Evolutionary conservation across 345 rosid genomes (phyloP).

Genomic region (Lepidium aucheri): DNA sequence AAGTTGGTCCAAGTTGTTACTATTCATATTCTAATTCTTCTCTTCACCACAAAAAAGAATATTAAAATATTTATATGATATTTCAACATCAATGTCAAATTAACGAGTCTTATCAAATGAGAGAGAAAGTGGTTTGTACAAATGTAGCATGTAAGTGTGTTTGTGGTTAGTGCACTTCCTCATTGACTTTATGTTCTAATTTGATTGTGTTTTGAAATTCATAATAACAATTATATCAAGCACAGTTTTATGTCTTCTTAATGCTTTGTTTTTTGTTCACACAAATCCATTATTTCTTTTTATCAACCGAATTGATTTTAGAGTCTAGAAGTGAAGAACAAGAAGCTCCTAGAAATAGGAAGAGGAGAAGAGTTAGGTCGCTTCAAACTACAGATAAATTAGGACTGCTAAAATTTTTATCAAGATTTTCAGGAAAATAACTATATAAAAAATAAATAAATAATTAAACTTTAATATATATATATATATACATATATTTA

Average conservation of each 20-base stretch:
- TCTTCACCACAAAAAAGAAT: neutral
- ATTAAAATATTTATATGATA: neutral
- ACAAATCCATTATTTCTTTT: neutral
- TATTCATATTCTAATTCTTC: neutral
- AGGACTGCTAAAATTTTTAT: no score
- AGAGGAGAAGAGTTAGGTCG: no score
- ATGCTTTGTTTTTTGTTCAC: neutral
- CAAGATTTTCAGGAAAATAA: no score
- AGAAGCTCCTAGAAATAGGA: no score
- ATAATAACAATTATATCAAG: neutral
- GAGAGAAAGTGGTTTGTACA: slow-evolving; percentile 4
- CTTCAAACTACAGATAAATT: no score
- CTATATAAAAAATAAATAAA: no score
- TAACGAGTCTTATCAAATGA: slow-evolving; percentile 6
- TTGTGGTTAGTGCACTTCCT: slow-evolving; percentile 22
- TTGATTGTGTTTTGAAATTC: slow-evolving; percentile 1
- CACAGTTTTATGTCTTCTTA: slow-evolving; percentile 6
- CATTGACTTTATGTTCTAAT: slow-evolving; percentile 19
- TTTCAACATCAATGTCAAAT: slow-evolving; percentile 6
- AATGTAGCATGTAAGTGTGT: slow-evolving; percentile 13
- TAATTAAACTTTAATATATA: no score
- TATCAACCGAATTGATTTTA: neutral
- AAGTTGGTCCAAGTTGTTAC: neutral
- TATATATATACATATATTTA: no score
- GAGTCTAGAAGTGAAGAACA: no score